Evolutionary conservation across 2,329 filamentous ascomycete species (phyloP), one percentile per base, ranked within the genome.

Genomic region (Ceratocystis colombiana): DNA sequence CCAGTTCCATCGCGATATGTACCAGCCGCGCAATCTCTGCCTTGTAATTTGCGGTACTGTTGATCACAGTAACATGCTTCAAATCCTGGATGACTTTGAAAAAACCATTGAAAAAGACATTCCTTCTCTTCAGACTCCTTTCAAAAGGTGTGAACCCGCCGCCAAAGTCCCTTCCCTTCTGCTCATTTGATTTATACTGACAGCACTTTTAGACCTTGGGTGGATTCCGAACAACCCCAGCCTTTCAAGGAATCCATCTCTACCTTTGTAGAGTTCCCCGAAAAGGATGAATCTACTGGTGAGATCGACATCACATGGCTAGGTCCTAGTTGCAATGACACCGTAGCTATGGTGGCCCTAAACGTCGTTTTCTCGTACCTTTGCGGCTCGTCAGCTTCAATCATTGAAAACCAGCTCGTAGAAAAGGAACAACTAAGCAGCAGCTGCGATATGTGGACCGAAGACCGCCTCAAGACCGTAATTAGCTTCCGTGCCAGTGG

Each of bases 1-100:
- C n/a, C 85, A 87, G 67, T 99, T 97, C 72, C 94, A 99, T 75
- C 86, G 86, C 69, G 89, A 92, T 70, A 97, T 99, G 93, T 99
- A 99, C 73, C 93, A 97, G 74, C 94, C 94, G 2, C 93, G 92
- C 74, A 99, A 99, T 72, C 79, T 99, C 68, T 95, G 92, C 70
- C 78, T 99, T 33, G 84, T 96, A 30, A 85, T 99, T 68, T 88
- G 95, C n/a, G 94, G 94, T 55, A 91, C 96, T 75, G 85, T 96
- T 1, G 86, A 96, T 72, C 89, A 96, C 73, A 77, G 83, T 0
- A 82, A 95, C 71, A 81, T 99, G 67, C 78, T 97, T 25, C 77
- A 87, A 41, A 90, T 95, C 61, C 77, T 99, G 44, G 90, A 96
- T 71, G 80, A 86, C 28, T 99, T 99, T 72, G 94, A 99, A 75